Evolutionary conservation across 768 basidiomycete species (phyloP), one percentile per base, ranked within the genome.

Genomic region (Panaeolus papilionaceus): DNA sequence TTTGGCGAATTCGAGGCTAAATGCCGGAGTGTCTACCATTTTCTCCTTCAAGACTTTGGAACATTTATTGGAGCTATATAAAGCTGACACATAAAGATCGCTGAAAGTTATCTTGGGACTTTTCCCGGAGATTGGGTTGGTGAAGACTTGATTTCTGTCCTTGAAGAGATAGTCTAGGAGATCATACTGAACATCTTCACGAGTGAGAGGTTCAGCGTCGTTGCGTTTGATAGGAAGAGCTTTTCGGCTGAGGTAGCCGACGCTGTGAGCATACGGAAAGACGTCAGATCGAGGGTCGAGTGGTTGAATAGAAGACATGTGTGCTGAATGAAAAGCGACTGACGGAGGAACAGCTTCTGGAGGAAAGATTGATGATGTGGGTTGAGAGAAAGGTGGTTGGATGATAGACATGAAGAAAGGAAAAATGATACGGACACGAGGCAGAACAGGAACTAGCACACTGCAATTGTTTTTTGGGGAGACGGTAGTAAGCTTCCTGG

Each of bases 41-140:
- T 95, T 95, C 75, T 93, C 91, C 78, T 92, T 91, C 77, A 95
- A 85, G 47, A 92, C 91, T 79, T 94, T 94, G 71, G 94, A 95
- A 76, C 91, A 94, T 82, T 91, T 94, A 76, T 81, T 87, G 40
- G 92, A 94, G 77, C 89, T 88, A 79, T 90, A 90, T 70, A 95
- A 77, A 9, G 93, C 89, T 72, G 92, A 90, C 70, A 94, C 86
- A 76, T 95, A 97, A 69, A 96, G 85, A 75, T 94, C 91, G 73
- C 86, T 85, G 76, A 97, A 96, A 72, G 89, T 88, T 77, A 93
- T 83, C 77, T 85, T 88, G 42, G 79, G 73, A 33, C 81, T 74
- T 63, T 82, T 82, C 67, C 82, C 83, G 39, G 85, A 84, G 63
- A 71, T 79, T 68, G 91, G 88, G 72, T 86, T 85, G 67, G 92